Conservation (phyloP, 1,284 basidiomycete genomes). For the Trichosporon coremiiforme region DNA sequence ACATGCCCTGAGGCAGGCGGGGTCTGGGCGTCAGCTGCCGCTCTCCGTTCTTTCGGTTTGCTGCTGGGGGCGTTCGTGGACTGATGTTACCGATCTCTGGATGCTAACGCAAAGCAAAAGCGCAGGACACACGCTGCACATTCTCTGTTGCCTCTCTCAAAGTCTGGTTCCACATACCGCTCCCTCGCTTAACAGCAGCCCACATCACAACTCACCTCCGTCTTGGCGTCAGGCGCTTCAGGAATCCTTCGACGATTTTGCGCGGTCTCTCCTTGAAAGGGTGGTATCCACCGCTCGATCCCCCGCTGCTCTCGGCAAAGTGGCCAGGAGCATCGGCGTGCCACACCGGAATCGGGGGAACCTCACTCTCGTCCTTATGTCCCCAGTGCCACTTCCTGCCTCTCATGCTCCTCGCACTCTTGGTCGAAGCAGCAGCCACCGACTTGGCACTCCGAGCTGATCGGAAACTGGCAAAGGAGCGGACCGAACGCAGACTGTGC, state of each 20-base stretch:
- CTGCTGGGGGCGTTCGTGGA: too few species aligned
- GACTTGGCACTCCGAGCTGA: background rate
- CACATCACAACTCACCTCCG: conserved; percentile 19
- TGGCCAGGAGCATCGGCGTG: background rate
- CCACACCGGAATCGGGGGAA: conserved; percentile 15
- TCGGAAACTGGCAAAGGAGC: conserved; percentile 10
- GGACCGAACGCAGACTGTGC: background rate
- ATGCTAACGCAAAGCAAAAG: too few species aligned
- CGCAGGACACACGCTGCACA: too few species aligned
- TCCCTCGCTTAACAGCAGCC: background rate
- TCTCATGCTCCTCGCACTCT: background rate
- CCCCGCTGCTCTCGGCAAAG: background rate
- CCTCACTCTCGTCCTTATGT: background rate
- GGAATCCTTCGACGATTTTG: conserved; percentile 21
- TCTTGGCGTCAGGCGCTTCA: conserved; percentile 22
- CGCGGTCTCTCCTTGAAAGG: conserved; percentile 4
- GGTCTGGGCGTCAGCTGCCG: background rate
- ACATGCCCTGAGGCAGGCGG: background rate
- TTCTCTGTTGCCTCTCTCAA: too few species aligned
- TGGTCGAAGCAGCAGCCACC: background rate
- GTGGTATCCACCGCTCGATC: background rate
- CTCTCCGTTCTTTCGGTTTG: background rate
- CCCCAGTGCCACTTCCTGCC: conserved; percentile 1
- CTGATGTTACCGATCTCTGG: too few species aligned
- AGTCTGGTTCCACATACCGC: too few species aligned